These are phyloP conservation scores for Entomortierella beljakovae DNA, from an alignment of 192 early-diverging fungal species.

Conservation along the genomic window DNA sequence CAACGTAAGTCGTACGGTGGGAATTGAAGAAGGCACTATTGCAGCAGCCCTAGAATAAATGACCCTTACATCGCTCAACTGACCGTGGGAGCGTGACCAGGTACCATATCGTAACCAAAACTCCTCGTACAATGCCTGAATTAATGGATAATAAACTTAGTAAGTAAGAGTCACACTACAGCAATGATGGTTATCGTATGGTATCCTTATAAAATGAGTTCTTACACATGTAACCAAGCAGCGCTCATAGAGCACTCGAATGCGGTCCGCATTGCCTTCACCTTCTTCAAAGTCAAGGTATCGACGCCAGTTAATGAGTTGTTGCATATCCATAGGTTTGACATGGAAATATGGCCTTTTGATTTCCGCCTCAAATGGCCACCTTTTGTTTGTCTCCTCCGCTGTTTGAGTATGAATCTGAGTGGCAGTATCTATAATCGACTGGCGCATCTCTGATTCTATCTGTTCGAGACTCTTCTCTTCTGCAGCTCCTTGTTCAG, in stretches of 20 bases:
- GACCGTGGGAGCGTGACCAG: slow-evolving; percentile 61
- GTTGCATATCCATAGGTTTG: slow-evolving; percentile 77
- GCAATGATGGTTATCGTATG: no score
- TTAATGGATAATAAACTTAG: not conserved
- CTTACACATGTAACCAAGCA: slow-evolving; percentile 81
- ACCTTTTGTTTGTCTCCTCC: slow-evolving; percentile 76
- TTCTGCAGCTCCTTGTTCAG: slow-evolving; percentile 7
- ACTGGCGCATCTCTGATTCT: slow-evolving; percentile 64
- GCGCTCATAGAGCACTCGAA: slow-evolving; percentile 76
- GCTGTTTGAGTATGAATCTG: slow-evolving; percentile 75
- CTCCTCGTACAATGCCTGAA: slow-evolving; percentile 81
- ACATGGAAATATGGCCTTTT: slow-evolving; percentile 86
- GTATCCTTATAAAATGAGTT: not conserved
- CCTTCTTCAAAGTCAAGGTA: slow-evolving; percentile 82
- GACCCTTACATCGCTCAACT: slow-evolving; percentile 59
- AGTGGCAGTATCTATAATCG: slow-evolving; percentile 67
- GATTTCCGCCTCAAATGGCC: slow-evolving; percentile 82
- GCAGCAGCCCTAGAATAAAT: slow-evolving; percentile 66
- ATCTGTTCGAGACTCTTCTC: slow-evolving; percentile 56
- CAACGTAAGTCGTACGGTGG: slow-evolving; percentile 65
- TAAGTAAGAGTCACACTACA: no score
- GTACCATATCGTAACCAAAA: slow-evolving; percentile 80
- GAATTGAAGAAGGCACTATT: slow-evolving; percentile 68
- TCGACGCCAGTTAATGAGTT: slow-evolving; percentile 76
- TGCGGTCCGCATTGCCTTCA: slow-evolving; percentile 64